Percentiles rank a stretch among this genome's conserved stretches.
phyloP scores from a whole-genome alignment of 495 filamentous ascomycete species.

The Massariosphaeria phaeospora region DNA sequence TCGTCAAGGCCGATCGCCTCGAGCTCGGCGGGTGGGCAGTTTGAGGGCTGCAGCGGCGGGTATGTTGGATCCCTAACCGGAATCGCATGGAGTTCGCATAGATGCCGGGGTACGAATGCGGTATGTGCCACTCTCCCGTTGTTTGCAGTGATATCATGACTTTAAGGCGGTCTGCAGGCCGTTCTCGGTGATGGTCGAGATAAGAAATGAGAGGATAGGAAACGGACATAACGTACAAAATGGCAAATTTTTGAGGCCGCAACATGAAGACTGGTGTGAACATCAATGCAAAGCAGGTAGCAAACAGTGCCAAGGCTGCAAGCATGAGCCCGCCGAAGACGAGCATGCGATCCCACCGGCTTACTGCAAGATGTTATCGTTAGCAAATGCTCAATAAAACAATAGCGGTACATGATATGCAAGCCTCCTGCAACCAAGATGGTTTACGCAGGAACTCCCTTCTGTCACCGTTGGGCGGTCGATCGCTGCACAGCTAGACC shows the following conservation, averaged over 20 bases:
- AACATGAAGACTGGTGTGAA: conserved; percentile 60
- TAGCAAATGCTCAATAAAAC: conserved; percentile 23
- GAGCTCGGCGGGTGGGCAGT: not conserved
- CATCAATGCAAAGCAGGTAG: conserved; percentile 84
- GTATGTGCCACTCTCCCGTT: conserved; percentile 13
- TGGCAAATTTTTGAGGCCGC: conserved; percentile 88
- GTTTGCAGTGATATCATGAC: conserved; percentile 9
- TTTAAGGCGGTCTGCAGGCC: conserved; percentile 16
- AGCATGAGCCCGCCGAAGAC: conserved; percentile 90
- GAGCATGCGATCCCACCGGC: conserved; percentile 91
- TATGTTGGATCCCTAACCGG: conserved; percentile 3
- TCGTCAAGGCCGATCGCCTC: not conserved
- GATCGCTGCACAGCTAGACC: conserved; percentile 19
- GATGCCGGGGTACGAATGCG: not conserved
- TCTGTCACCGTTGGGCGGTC: conserved; percentile 27
- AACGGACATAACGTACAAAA: conserved; percentile 82
- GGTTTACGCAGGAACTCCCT: conserved; percentile 36
- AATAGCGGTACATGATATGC: conserved; percentile 27
- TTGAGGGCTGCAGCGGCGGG: conserved; percentile 1
- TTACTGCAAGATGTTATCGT: conserved; percentile 59
- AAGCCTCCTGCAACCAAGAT: conserved; percentile 34
- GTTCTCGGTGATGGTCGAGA: conserved; percentile 14
- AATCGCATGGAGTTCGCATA: conserved; percentile 10
- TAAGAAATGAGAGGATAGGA: conserved; percentile 17
- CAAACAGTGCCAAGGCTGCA: conserved; percentile 84